These are phyloP conservation scores for Tetradesmus lagerheimii DNA, from an alignment of 139 green algal species.

Conservation along the genomic window DNA sequence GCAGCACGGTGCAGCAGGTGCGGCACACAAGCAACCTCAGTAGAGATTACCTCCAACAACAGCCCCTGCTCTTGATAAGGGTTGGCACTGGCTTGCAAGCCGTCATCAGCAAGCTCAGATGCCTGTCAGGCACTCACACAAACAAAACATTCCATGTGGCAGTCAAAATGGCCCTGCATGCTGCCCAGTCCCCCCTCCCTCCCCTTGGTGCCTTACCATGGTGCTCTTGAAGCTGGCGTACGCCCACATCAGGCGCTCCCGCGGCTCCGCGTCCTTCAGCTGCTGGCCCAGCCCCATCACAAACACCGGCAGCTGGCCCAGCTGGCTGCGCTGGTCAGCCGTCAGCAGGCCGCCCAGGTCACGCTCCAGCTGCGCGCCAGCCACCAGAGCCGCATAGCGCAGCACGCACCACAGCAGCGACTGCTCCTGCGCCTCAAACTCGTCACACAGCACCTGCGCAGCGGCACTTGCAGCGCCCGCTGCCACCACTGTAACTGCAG, in stretches of 20 bases:
- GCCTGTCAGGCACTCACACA: background rate
- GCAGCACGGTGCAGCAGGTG: background rate
- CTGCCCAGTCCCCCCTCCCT: background rate
- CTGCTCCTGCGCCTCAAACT: conserved; percentile 24
- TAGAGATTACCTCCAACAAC: too few relatives aligned
- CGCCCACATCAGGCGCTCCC: conserved; percentile 12
- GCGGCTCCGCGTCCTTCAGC: background rate
- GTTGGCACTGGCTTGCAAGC: too few relatives aligned
- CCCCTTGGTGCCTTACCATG: background rate
- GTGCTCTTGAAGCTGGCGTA: background rate
- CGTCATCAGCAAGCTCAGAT: too few relatives aligned
- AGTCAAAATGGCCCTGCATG: background rate
- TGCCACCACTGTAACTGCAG: too few relatives aligned
- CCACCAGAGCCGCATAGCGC: background rate
- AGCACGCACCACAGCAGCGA: conserved; percentile 31
- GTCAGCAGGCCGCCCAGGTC: conserved; percentile 2
- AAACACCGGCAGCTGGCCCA: conserved; percentile 35
- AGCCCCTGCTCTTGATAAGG: too few relatives aligned
- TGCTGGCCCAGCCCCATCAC: conserved; percentile 9
- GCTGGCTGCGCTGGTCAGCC: background rate
- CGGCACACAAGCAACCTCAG: background rate
- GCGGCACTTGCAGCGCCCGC: background rate
- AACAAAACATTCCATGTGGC: background rate
- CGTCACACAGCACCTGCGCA: background rate
- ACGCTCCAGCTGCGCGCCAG: background rate